Evolutionary conservation across 106 monocot genomes (phyloP).

Genomic region (Apostasia shenzhenica): DNA sequence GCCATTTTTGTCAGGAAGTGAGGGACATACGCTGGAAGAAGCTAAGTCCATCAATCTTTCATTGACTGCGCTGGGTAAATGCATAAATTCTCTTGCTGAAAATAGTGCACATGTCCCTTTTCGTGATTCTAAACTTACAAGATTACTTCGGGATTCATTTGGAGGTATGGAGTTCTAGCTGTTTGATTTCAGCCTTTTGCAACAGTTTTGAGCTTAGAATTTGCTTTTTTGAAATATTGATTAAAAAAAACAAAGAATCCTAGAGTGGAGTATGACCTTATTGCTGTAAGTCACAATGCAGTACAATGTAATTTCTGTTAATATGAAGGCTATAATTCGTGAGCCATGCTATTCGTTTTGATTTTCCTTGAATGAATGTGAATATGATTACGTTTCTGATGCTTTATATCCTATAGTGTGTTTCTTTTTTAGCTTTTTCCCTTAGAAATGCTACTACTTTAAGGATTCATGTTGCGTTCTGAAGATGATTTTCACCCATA

Average conservation of each 20-base stretch:
- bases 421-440: too few relatives aligned
- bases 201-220: neutral
- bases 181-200: neutral
- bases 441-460: too few relatives aligned
- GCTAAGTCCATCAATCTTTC: constrained; percentile 98
- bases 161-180: constrained; percentile 51
- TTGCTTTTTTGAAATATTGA: neutral
- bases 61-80: constrained; percentile 88
- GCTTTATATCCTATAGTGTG: too few relatives aligned
- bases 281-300: too few relatives aligned
- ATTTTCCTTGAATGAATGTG: neutral
- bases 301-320: too few relatives aligned
- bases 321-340: too few relatives aligned
- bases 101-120: constrained; percentile 94
- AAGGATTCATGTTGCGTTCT: too few relatives aligned
- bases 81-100: constrained; percentile 96
- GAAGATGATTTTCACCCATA: too few relatives aligned
- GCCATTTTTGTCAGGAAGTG: constrained; percentile 61
- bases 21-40: constrained; percentile 94
- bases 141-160: constrained; percentile 98
- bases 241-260: neutral
- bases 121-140: constrained; percentile 97
- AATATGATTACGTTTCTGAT: neutral
- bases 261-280: neutral
- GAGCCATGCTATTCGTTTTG: neutral